Evolutionary conservation across 2,329 filamentous ascomycete genomes (phyloP).

Genomic region (Alternaria incomplexa): DNA sequence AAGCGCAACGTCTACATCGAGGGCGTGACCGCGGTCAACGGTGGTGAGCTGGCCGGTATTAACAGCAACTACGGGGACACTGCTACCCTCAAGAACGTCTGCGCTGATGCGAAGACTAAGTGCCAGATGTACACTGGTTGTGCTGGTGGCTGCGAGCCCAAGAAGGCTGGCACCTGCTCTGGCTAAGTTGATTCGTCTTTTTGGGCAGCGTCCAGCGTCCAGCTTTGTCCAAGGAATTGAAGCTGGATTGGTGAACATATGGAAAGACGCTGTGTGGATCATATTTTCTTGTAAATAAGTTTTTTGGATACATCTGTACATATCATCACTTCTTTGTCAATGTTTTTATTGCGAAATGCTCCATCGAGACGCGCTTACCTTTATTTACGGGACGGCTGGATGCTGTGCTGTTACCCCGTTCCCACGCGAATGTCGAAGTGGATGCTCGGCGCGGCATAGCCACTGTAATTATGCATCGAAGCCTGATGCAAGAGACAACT

Average conservation of each 20-base stretch:
- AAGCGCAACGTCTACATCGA: conserved; percentile 54
- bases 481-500: not conserved
- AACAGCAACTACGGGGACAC: conserved; percentile 59
- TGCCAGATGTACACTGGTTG: conserved; percentile 41
- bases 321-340: not conserved
- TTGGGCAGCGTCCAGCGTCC: not conserved
- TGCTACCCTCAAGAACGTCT: conserved; percentile 46
- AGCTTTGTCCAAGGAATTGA: not conserved
- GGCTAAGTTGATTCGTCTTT: conserved; percentile 11
- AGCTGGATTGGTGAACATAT: not conserved
- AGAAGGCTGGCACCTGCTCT: conserved; percentile 32
- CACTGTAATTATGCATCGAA: not conserved
- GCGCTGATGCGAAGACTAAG: conserved; percentile 25
- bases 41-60: conserved; percentile 54
- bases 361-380: not conserved
- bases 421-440: not conserved
- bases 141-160: conserved; percentile 34
- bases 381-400: not conserved
- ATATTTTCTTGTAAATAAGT: not conserved
- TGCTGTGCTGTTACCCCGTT: not conserved
- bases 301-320: conserved; percentile 1
- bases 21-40: conserved; percentile 49
- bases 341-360: not conserved
- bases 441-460: not conserved
- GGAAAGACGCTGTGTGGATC: not conserved